These are phyloP conservation scores for Funneliformis geosporum DNA, from an alignment of 192 early-diverging fungal genomes.

Conservation along the genomic window DNA sequence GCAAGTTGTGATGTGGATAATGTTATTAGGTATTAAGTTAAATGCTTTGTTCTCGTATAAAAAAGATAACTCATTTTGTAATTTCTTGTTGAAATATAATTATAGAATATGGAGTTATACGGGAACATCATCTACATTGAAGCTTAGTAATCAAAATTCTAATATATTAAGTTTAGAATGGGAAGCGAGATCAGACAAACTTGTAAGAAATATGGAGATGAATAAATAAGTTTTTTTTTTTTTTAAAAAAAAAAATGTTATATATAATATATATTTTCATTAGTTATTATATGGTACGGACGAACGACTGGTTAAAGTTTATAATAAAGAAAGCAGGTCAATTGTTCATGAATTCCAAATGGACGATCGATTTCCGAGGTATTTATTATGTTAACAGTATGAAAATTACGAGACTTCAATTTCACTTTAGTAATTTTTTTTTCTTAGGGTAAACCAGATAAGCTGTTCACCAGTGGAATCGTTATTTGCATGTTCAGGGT, in stretches of 20 bases:
- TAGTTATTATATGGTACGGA: slow-evolving; percentile 61
- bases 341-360: slow-evolving; percentile 59
- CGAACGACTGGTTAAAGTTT: slow-evolving; percentile 50
- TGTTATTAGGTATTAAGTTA: slow-evolving; percentile 44
- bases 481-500: slow-evolving; percentile 53
- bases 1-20: slow-evolving; percentile 66
- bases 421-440: background rate
- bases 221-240: background rate
- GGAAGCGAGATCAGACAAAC: slow-evolving; percentile 49
- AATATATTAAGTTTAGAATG: slow-evolving; percentile 47
- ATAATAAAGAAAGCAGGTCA: slow-evolving; percentile 55
- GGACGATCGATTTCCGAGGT: slow-evolving; percentile 50
- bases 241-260: background rate
- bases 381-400: background rate
- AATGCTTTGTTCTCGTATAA: background rate
- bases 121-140: slow-evolving; percentile 36
- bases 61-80: background rate
- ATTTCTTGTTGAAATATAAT: background rate
- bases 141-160: slow-evolving; percentile 41
- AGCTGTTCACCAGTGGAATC: slow-evolving; percentile 58
- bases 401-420: background rate
- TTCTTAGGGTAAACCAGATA: slow-evolving; percentile 48
- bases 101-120: slow-evolving; percentile 48
- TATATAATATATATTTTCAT: background rate
- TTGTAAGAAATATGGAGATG: slow-evolving; percentile 39